Conservation (phyloP, 371 early-diverging fungal genomes). For the Phascolomyces articulosus region DNA sequence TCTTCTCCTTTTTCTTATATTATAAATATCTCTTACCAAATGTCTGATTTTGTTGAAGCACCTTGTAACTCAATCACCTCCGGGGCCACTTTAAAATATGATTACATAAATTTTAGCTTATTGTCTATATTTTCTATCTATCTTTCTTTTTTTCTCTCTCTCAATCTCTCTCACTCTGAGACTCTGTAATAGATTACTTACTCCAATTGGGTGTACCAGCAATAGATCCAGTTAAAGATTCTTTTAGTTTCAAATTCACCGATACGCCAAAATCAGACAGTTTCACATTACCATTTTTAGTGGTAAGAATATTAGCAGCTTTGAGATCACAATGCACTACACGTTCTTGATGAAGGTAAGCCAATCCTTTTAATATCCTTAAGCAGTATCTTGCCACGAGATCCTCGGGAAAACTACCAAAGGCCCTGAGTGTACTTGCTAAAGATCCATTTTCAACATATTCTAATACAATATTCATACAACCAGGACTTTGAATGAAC, state of each 20-base stretch:
- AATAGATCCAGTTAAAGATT: constrained; percentile 60
- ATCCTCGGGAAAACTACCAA: constrained; percentile 88
- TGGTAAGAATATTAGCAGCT: constrained; percentile 91
- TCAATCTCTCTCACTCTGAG: not conserved
- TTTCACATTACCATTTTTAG: constrained; percentile 89
- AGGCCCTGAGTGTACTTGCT: constrained; percentile 79
- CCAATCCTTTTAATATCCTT: constrained; percentile 85
- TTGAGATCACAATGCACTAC: constrained; percentile 96
- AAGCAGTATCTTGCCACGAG: constrained; percentile 84
- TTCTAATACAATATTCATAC: constrained; percentile 87
- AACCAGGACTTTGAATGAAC: constrained; percentile 68
- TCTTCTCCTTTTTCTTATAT: too few relatives aligned
- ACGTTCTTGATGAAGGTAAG: constrained; percentile 86
- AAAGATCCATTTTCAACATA: constrained; percentile 94
- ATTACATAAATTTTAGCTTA: not conserved
- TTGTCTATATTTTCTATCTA: too few relatives aligned
- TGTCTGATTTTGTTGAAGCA: constrained; percentile 79
- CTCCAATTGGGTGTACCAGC: constrained; percentile 97
- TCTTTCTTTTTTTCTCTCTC: not conserved
- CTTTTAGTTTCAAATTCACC: constrained; percentile 67
- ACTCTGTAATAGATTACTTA: constrained; percentile 38
- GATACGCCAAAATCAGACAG: constrained; percentile 94
- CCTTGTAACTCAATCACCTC: constrained; percentile 88
- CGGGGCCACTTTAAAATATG: constrained; percentile 76
- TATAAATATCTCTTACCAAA: constrained; percentile 57